Percentiles rank a stretch among this genome's conserved stretches.
Conservation (phyloP, 108 stramenopile genomes). For the Fragilaria crotonensis region DNA sequence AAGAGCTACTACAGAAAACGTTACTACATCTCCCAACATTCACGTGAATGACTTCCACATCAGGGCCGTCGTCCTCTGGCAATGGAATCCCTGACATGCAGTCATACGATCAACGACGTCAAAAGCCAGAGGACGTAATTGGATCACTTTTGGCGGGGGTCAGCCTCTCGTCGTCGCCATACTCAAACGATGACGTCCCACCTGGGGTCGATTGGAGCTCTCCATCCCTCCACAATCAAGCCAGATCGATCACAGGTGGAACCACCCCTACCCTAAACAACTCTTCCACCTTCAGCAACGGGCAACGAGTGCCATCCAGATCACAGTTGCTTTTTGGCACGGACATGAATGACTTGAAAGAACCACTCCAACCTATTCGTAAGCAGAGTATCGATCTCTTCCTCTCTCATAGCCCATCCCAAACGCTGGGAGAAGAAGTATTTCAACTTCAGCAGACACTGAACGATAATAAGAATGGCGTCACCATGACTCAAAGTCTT, state of each 20-base stretch:
- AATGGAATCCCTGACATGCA: too few relatives aligned
- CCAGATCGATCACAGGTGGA: too few relatives aligned
- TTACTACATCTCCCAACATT: too few relatives aligned
- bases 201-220: neutral
- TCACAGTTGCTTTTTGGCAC: neutral
- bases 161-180: neutral
- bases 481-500: neutral
- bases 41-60: too few relatives aligned
- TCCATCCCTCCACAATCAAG: neutral
- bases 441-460: conserved; percentile 15
- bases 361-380: conserved; percentile 9
- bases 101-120: too few relatives aligned
- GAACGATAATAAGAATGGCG: neutral
- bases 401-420: conserved; percentile 71
- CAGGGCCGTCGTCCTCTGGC: too few relatives aligned
- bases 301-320: neutral
- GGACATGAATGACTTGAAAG: neutral
- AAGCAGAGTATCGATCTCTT: conserved; percentile 66
- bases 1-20: too few relatives aligned
- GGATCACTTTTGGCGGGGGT: neutral
- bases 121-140: neutral
- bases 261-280: too few relatives aligned
- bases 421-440: conserved; percentile 73
- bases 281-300: neutral
- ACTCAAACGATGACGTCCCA: neutral